phyloP scores from a whole-genome alignment of 169 alveolate genomes.

The Cryptosporidium ryanae region DNA sequence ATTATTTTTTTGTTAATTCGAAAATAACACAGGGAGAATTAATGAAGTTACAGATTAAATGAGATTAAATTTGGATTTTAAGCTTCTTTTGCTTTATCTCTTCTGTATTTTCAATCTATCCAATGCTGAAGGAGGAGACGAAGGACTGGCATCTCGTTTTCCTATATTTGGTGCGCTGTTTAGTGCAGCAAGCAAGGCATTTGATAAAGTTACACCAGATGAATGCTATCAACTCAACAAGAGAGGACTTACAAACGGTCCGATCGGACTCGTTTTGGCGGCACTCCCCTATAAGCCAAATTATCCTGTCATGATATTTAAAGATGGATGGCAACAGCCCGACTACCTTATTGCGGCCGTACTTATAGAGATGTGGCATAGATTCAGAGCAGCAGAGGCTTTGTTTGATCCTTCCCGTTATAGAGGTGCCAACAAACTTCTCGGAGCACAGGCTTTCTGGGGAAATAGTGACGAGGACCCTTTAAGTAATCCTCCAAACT shows the following conservation, averaged over 20 bases:
- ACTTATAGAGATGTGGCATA: constrained; percentile 57
- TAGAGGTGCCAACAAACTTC: constrained; percentile 46
- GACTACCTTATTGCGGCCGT: constrained; percentile 59
- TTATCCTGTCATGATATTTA: constrained; percentile 58
- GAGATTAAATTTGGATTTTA: not conserved
- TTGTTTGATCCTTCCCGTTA: constrained; percentile 51
- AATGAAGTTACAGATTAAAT: constrained; percentile 1
- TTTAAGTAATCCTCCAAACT: constrained; percentile 22
- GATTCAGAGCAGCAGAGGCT: constrained; percentile 59
- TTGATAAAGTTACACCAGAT: constrained; percentile 65
- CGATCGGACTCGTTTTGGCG: constrained; percentile 59
- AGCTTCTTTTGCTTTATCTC: not conserved
- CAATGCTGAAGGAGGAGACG: constrained; percentile 49
- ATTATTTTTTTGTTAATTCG: not conserved
- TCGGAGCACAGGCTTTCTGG: constrained; percentile 72
- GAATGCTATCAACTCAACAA: constrained; percentile 59
- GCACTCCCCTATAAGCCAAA: constrained; percentile 61
- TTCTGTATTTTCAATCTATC: not conserved
- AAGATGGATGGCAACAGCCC: constrained; percentile 72
- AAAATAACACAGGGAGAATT: not conserved
- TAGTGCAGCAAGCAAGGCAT: constrained; percentile 70
- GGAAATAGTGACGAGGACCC: constrained; percentile 7
- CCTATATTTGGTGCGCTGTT: constrained; percentile 66
- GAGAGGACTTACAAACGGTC: constrained; percentile 36
- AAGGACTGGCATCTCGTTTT: constrained; percentile 44